Evolutionary conservation across 805 yeast species (phyloP).

Genomic region (Schizosaccharomyces osmophilus): DNA sequence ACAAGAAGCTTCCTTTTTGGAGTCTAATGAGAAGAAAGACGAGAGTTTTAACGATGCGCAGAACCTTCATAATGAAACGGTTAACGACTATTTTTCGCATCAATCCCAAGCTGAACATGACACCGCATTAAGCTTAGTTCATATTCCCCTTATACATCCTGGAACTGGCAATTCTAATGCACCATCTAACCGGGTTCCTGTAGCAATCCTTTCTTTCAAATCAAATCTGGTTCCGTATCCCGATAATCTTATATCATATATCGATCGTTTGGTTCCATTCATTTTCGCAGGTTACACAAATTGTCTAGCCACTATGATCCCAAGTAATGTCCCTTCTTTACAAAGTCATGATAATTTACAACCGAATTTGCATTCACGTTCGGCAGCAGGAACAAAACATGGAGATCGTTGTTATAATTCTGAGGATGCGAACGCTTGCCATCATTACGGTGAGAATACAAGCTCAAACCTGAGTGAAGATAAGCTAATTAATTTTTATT

Average conservation of each 20-base stretch:
- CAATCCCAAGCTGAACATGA: constrained; percentile 4
- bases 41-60: constrained; percentile 9
- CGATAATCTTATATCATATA: constrained; percentile 7
- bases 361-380: too few relatives aligned
- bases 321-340: too few relatives aligned
- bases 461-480: too few relatives aligned
- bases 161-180: constrained; percentile 1
- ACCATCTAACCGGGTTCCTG: constrained; percentile 5
- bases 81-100: not conserved
- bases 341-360: too few relatives aligned
- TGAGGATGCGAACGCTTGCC: too few relatives aligned
- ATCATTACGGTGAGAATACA: too few relatives aligned
- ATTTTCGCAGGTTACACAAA: not conserved
- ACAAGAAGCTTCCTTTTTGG: constrained; percentile 1
- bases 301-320: not conserved
- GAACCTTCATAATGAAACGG: not conserved
- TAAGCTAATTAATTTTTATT: too few relatives aligned
- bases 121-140: constrained; percentile 12
- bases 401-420: too few relatives aligned
- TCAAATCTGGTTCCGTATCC: constrained; percentile 15
- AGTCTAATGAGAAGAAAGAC: constrained; percentile 1
- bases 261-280: constrained; percentile 13
- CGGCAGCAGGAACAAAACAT: too few relatives aligned
- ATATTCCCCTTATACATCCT: constrained; percentile 13
- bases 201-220: constrained; percentile 13